Conservation (phyloP, 1,139 yeast genomes). For the Kurtzmaniella quercitrusa region DNA sequence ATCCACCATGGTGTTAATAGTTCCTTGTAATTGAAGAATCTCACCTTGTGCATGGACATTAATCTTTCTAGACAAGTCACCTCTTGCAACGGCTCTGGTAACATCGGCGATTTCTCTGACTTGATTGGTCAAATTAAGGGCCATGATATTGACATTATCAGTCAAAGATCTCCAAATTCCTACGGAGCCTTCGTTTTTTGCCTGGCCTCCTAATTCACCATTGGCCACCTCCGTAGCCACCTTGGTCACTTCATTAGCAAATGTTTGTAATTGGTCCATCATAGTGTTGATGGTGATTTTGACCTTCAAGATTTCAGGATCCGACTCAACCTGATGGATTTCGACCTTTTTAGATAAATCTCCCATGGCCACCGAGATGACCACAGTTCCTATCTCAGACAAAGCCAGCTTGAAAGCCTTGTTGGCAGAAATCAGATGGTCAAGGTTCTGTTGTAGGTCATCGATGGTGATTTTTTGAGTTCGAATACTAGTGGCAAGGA, state of each 20-base stretch:
- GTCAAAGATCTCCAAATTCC: conserved; percentile 86
- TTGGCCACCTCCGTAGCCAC: conserved; percentile 84
- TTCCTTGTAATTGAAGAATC: conserved; percentile 70
- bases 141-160: conserved; percentile 85
- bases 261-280: conserved; percentile 83
- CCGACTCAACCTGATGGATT: conserved; percentile 67
- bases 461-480: conserved; percentile 27
- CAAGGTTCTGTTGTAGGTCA: conserved; percentile 37
- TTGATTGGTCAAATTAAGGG: conserved; percentile 78
- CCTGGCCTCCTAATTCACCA: conserved; percentile 87
- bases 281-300: conserved; percentile 79
- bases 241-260: conserved; percentile 78
- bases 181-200: conserved; percentile 75
- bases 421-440: conserved; percentile 59
- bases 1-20: conserved; percentile 84
- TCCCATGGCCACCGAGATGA: conserved; percentile 81
- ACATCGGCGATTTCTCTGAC: conserved; percentile 85
- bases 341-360: conserved; percentile 75
- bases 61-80: conserved; percentile 72
- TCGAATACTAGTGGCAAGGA: conserved; percentile 26
- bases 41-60: conserved; percentile 86
- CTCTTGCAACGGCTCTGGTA: conserved; percentile 78
- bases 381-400: conserved; percentile 76
- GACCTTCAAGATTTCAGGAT: conserved; percentile 71
- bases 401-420: conserved; percentile 74